Conservation (phyloP, 2,329 filamentous ascomycete genomes). For the Xylaria sp. region DNA sequence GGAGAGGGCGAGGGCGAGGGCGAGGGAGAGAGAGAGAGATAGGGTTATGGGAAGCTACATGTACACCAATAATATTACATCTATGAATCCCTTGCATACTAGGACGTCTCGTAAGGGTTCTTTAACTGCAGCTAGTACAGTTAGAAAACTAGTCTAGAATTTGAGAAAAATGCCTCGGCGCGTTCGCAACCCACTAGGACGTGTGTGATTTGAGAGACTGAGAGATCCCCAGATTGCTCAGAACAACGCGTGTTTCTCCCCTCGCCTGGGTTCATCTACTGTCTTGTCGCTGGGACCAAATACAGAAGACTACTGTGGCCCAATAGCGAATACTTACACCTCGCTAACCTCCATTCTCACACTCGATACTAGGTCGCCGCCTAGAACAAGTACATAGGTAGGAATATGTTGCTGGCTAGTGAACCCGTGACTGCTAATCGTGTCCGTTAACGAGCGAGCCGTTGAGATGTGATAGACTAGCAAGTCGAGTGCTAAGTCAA, state of each 20-base stretch:
- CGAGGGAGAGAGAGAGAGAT: not conserved
- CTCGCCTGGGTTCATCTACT: too few species aligned
- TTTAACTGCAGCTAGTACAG: too few species aligned
- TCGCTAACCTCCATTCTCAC: not conserved
- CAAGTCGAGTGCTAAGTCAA: not conserved
- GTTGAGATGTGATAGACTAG: not conserved
- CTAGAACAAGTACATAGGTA: not conserved
- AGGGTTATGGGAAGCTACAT: slow-evolving; percentile 2
- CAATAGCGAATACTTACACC: not conserved
- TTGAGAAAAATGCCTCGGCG: too few species aligned
- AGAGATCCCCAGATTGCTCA: too few species aligned
- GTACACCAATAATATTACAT: slow-evolving; percentile 13
- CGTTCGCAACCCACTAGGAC: too few species aligned
- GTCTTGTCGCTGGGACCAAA: too few species aligned
- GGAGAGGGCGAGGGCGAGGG: too few species aligned
- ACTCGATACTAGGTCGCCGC: not conserved
- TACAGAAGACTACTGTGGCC: too few species aligned
- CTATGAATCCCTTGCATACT: slow-evolving; percentile 16
- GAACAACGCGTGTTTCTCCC: too few species aligned
- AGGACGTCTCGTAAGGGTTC: slow-evolving; percentile 6
- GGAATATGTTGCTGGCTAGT: not conserved
- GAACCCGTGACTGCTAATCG: not conserved
- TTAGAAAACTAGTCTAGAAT: too few species aligned
- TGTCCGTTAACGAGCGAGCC: not conserved
- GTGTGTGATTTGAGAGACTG: not conserved